phyloP scores from a whole-genome alignment of 257 asterid genomes.

The Scutellaria baicalensis region DNA sequence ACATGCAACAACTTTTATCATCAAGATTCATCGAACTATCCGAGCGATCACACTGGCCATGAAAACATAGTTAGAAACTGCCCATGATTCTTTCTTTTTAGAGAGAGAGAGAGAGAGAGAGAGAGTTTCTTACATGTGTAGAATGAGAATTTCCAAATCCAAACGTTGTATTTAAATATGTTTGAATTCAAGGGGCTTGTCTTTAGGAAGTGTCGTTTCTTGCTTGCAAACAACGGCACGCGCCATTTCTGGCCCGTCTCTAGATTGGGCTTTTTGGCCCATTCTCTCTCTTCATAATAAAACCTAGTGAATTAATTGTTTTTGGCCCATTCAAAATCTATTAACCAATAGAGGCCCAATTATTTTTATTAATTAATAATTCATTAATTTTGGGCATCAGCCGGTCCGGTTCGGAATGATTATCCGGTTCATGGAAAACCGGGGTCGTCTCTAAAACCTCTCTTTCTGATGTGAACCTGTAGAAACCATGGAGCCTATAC shows the following conservation, averaged over 20 bases:
- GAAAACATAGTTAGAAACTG: neutral
- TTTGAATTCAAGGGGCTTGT: neutral
- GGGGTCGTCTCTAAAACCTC: conserved; percentile 9
- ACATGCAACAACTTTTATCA: no score
- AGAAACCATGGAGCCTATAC: conserved; percentile 38
- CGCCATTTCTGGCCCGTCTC: conserved; percentile 9
- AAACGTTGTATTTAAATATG: neutral
- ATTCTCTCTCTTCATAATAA: neutral
- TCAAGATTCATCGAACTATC: neutral
- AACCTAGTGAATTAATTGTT: no score
- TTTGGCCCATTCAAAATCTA: neutral
- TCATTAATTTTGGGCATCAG: neutral
- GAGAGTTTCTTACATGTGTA: neutral
- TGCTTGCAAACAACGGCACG: neutral
- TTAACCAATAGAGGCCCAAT: neutral
- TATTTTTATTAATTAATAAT: neutral
- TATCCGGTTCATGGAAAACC: neutral
- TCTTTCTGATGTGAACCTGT: neutral
- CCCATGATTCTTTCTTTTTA: neutral
- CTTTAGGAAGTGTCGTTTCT: neutral
- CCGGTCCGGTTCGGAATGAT: neutral
- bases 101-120: neutral
- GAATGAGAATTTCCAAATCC: neutral
- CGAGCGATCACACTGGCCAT: neutral
- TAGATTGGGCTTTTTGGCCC: neutral